These are phyloP conservation scores for Psilocybe azurescens DNA, from an alignment of 768 basidiomycete genomes.

Conservation along the genomic window DNA sequence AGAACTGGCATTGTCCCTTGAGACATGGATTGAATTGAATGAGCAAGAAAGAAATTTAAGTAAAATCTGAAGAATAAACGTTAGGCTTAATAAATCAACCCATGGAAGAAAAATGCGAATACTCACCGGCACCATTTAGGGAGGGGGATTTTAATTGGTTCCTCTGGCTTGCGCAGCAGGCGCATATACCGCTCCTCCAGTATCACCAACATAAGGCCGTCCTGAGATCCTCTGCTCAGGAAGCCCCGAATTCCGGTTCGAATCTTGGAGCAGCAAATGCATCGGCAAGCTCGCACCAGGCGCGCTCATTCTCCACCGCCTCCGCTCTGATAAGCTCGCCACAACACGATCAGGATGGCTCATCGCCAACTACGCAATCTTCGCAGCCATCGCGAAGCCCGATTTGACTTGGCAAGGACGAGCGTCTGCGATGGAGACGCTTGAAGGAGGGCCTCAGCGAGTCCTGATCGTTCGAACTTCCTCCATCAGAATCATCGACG, in stretches of 20 bases:
- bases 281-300: conserved; percentile 13
- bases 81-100: too few relatives aligned
- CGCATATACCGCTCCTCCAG: not conserved
- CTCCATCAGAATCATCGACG: conserved; percentile 33
- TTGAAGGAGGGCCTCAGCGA: conserved; percentile 67
- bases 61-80: too few relatives aligned
- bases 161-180: conserved; percentile 6
- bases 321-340: conserved; percentile 32
- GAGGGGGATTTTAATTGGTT: too few relatives aligned
- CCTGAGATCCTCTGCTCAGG: too few relatives aligned
- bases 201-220: not conserved
- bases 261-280: too few relatives aligned
- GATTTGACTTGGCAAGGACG: too few relatives aligned
- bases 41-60: too few relatives aligned
- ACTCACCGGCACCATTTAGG: too few relatives aligned
- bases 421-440: conserved; percentile 39
- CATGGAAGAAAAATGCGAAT: too few relatives aligned
- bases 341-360: conserved; percentile 29
- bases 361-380: not conserved
- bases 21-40: too few relatives aligned
- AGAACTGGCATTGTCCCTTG: too few relatives aligned
- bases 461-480: conserved; percentile 10
- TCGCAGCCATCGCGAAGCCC: not conserved
- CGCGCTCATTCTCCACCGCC: conserved; percentile 39
- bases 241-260: too few relatives aligned